Conservation (phyloP, 208 protist genomes). For the Trypanosoma cruzi region DNA sequence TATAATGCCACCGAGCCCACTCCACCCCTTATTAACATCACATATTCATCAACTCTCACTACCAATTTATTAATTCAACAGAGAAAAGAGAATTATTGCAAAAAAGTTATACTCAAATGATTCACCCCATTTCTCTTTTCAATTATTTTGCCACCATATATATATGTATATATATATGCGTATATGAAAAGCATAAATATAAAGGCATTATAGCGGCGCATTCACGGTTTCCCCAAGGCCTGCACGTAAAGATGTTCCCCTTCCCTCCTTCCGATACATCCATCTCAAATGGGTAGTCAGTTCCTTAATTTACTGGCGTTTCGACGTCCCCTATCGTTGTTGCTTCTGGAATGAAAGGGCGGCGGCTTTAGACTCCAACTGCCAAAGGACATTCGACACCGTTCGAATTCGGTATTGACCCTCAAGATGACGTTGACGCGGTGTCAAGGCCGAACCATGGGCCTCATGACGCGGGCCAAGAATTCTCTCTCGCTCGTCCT, state of each 20-base stretch:
- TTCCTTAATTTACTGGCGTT: background rate
- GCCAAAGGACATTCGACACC: constrained; percentile 11
- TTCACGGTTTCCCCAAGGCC: too few species aligned
- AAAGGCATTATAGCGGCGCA: background rate
- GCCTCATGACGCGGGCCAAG: background rate
- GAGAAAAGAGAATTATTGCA: too few species aligned
- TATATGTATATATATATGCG: background rate
- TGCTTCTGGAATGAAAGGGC: constrained; percentile 12
- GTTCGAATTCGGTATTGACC: constrained; percentile 11
- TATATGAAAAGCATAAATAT: background rate
- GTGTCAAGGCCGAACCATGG: constrained; percentile 1
- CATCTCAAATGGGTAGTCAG: background rate
- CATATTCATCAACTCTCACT: too few species aligned
- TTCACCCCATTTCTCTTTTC: too few species aligned
- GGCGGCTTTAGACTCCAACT: constrained; percentile 3
- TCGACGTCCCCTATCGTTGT: background rate
- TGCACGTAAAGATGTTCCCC: background rate
- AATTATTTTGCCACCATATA: too few species aligned
- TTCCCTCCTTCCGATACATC: background rate
- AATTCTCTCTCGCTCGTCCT: constrained; percentile 18
- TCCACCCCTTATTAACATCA: too few species aligned
- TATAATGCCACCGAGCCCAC: too few species aligned
- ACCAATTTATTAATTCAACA: too few species aligned
- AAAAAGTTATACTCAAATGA: too few species aligned
- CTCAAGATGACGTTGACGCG: constrained; percentile 13